These are phyloP conservation scores for Amauroascus niger DNA, from an alignment of 2,329 filamentous ascomycete genomes.

Conservation along the genomic window DNA sequence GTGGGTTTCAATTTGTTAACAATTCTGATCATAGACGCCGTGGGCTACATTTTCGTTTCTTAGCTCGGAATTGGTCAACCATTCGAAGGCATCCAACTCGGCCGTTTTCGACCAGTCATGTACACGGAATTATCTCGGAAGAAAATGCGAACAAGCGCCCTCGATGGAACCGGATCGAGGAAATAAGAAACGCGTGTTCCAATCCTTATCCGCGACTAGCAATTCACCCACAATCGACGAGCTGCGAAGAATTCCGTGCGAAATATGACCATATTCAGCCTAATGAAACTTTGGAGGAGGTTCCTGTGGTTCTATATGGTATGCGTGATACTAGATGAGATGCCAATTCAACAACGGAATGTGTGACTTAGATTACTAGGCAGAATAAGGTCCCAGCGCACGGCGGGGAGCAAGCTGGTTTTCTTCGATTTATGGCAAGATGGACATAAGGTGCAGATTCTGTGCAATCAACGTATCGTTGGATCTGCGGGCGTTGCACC, in stretches of 20 bases:
- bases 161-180: slow-evolving; percentile 25
- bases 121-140: background rate
- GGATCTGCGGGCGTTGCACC: slow-evolving; percentile 29
- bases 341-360: slow-evolving; percentile 8
- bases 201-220: slow-evolving; percentile 34
- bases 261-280: slow-evolving; percentile 31
- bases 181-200: slow-evolving; percentile 28
- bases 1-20: background rate
- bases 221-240: slow-evolving; percentile 25
- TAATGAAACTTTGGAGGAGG: slow-evolving; percentile 34
- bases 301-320: slow-evolving; percentile 37
- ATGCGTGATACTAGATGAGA: slow-evolving; percentile 20
- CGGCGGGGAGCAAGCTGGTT: slow-evolving; percentile 64
- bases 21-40: background rate
- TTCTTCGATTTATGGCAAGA: slow-evolving; percentile 75
- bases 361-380: slow-evolving; percentile 46
- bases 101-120: background rate
- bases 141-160: background rate
- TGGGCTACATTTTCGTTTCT: background rate
- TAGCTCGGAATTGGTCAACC: background rate
- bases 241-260: slow-evolving; percentile 30
- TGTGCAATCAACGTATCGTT: slow-evolving; percentile 54
- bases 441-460: slow-evolving; percentile 61
- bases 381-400: slow-evolving; percentile 62
- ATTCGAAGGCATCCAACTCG: background rate